A percentile compares a stretch with the other conserved stretches of the same genome.
These are phyloP conservation scores for Erigeron philadelphicus DNA, from an alignment of 140 eudicot species.

Conservation along the genomic window DNA sequence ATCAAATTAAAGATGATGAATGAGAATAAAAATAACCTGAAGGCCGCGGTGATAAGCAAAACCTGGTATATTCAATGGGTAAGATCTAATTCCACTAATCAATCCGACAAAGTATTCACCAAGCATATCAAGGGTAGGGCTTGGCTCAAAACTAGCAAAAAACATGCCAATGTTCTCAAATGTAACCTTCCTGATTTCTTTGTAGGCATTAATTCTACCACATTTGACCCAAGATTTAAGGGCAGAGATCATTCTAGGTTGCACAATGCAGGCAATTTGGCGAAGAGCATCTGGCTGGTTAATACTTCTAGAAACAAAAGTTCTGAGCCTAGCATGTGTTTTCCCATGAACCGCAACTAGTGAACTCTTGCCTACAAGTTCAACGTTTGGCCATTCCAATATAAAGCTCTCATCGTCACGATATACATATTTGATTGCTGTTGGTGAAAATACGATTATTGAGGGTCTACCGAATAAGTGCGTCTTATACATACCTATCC, in stretches of 20 bases:
- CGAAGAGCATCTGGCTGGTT: conserved; percentile 54
- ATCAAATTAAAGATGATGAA: not conserved
- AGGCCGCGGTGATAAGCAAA: conserved; percentile 39
- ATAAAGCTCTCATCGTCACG: not conserved
- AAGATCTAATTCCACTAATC: conserved; percentile 43
- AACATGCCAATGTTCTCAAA: conserved; percentile 44
- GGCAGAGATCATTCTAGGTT: conserved; percentile 39
- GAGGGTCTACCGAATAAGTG: conserved; percentile 13
- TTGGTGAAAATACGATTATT: not conserved
- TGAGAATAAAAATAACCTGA: conserved; percentile 27
- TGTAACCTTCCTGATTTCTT: conserved; percentile 44
- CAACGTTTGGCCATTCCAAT: not conserved
- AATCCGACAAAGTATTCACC: conserved; percentile 29
- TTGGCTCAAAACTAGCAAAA: conserved; percentile 51
- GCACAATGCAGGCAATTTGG: conserved; percentile 34
- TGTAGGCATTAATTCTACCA: conserved; percentile 24
- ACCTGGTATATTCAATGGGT: conserved; percentile 55
- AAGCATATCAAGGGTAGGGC: conserved; percentile 38
- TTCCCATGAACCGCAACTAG: conserved; percentile 36
- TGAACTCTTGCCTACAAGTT: conserved; percentile 5
- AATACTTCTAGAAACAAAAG: conserved; percentile 37
- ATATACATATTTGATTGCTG: not conserved
- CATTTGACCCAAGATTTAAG: conserved; percentile 42
- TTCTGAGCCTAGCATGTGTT: conserved; percentile 38
- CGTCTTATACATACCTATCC: conserved; percentile 18